phyloP scores from a whole-genome alignment of 176 grass and related monocot genomes.

The Raddia guianensis region DNA sequence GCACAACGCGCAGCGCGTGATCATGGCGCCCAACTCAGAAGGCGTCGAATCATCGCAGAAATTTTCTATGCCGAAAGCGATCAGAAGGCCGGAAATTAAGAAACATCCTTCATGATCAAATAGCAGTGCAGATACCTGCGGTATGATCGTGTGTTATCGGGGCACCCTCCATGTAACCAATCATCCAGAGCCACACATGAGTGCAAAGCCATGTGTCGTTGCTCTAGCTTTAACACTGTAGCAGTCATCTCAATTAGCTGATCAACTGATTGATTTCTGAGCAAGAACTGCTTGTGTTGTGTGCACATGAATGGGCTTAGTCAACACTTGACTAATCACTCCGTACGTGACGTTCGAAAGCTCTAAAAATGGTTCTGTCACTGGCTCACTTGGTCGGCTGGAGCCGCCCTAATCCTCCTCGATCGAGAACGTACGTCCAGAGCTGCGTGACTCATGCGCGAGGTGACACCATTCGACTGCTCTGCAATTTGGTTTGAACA shows the following conservation, averaged over 20 bases:
- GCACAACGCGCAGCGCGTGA: conserved; percentile 28
- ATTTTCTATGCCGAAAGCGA: conserved; percentile 47
- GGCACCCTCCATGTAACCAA: conserved; percentile 42
- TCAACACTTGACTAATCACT: neutral
- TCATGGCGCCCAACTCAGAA: conserved; percentile 50
- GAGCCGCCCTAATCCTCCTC: conserved; percentile 35
- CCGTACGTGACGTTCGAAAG: conserved; percentile 19
- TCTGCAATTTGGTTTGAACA: conserved; percentile 40
- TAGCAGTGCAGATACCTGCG: neutral
- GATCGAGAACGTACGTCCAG: conserved; percentile 32
- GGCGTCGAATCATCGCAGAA: conserved; percentile 41
- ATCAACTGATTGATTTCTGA: neutral
- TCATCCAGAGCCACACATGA: conserved; percentile 38
- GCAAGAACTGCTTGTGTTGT: neutral
- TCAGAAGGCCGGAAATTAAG: conserved; percentile 20
- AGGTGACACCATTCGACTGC: conserved; percentile 46
- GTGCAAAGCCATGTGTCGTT: conserved; percentile 51
- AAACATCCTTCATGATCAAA: conserved; percentile 28
- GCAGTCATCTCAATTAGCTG: conserved; percentile 1
- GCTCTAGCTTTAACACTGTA: neutral
- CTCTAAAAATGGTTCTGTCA: conserved; percentile 41
- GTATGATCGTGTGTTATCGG: neutral
- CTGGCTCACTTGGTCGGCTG: conserved; percentile 44
- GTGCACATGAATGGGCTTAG: neutral
- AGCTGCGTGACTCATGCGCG: conserved; percentile 36